phyloP scores from a whole-genome alignment of 805 yeast genomes.

The Nematodospora valgi region DNA sequence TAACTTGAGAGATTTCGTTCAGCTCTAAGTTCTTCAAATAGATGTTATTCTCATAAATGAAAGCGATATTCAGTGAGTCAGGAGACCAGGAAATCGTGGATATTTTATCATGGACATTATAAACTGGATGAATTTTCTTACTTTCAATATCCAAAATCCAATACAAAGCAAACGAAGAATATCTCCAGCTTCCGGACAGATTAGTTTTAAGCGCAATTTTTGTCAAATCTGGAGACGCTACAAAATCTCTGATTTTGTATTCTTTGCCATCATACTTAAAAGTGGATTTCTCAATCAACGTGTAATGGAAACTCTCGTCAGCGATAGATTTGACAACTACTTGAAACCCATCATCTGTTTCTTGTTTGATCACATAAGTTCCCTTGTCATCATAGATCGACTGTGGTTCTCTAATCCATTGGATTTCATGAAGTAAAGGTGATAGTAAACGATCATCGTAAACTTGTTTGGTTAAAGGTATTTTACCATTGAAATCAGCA shows the following conservation, averaged over 20 bases:
- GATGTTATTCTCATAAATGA: constrained; percentile 54
- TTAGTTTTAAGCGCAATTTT: constrained; percentile 60
- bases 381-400: constrained; percentile 59
- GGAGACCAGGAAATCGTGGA: constrained; percentile 68
- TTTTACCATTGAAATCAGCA: constrained; percentile 16
- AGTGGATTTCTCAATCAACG: constrained; percentile 48
- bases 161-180: constrained; percentile 59
- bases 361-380: constrained; percentile 47
- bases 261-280: constrained; percentile 38
- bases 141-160: constrained; percentile 56
- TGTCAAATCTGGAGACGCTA: constrained; percentile 65
- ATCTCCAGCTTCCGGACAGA: constrained; percentile 65
- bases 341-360: constrained; percentile 28
- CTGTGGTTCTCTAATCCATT: constrained; percentile 63
- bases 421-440: constrained; percentile 53
- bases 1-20: constrained; percentile 28
- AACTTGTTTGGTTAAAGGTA: constrained; percentile 25
- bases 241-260: constrained; percentile 49
- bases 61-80: constrained; percentile 50
- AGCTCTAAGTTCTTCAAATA: constrained; percentile 41
- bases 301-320: constrained; percentile 41
- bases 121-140: constrained; percentile 26
- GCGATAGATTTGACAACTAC: constrained; percentile 55
- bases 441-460: constrained; percentile 54
- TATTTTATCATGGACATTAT: constrained; percentile 20